A percentile compares a stretch with the other conserved stretches of the same genome.
Conservation (phyloP, 805 yeast genomes). For the Myxozyma lipomycoides region DNA sequence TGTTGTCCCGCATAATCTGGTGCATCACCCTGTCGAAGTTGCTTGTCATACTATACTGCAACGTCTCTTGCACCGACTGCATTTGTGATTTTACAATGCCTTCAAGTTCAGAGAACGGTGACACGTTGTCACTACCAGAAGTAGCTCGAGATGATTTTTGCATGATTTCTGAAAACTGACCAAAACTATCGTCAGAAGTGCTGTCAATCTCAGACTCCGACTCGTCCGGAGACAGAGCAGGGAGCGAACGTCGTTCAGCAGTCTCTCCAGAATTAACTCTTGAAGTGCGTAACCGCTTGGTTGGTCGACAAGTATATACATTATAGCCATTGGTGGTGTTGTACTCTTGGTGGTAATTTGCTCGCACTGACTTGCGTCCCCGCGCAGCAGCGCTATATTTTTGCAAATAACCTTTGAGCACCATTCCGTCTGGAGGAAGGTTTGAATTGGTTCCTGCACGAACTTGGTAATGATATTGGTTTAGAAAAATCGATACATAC, state of each 20-base stretch:
- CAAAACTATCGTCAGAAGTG: constrained; percentile 20
- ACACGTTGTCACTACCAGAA: not conserved
- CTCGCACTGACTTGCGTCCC: not conserved
- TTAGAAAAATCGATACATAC: constrained; percentile 14
- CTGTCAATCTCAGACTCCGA: constrained; percentile 25
- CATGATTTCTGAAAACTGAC: not conserved
- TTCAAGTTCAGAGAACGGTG: constrained; percentile 4
- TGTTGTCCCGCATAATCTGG: constrained; percentile 13
- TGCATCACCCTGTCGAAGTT: constrained; percentile 16
- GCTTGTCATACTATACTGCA: constrained; percentile 14
- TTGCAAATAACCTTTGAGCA: constrained; percentile 13
- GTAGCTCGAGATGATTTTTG: not conserved
- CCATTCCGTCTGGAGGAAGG: constrained; percentile 18
- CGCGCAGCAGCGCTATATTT: constrained; percentile 11
- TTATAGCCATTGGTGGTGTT: not conserved
- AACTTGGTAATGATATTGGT: constrained; percentile 20
- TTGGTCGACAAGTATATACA: not conserved
- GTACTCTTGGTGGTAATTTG: not conserved
- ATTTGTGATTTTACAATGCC: constrained; percentile 6
- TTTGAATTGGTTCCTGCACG: constrained; percentile 15
- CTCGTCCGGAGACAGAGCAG: constrained; percentile 18
- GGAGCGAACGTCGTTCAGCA: constrained; percentile 11
- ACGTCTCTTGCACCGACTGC: constrained; percentile 12
- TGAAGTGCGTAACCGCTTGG: constrained; percentile 1
- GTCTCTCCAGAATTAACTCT: constrained; percentile 1